Evolutionary conservation across 306 rosid genomes (phyloP).

Genomic region (Calophaca sinica): DNA sequence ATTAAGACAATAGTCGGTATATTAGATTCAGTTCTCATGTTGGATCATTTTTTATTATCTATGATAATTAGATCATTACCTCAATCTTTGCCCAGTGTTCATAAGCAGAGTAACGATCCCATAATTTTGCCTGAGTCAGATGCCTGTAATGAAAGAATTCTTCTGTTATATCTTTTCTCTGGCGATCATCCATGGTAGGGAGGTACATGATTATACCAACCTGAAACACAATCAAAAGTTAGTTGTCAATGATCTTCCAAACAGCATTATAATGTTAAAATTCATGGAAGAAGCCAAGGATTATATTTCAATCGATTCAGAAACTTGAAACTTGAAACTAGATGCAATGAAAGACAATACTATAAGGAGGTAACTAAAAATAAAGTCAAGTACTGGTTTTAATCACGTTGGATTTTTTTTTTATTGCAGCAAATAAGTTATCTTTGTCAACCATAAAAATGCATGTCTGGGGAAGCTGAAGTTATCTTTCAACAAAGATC

Average conservation of each 20-base stretch:
- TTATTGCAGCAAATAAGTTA: slow-evolving; percentile 12
- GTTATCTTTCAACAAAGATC: slow-evolving; percentile 21
- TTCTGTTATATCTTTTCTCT: slow-evolving; percentile 90
- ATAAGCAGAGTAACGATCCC: slow-evolving; percentile 83
- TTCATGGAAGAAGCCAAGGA: slow-evolving; percentile 6
- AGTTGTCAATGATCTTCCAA: slow-evolving; percentile 28
- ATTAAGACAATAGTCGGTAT: slow-evolving; percentile 18
- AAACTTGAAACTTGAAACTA: slow-evolving; percentile 33
- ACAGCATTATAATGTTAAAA: slow-evolving; percentile 10
- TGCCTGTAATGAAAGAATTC: slow-evolving; percentile 91
- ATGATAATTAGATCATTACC: slow-evolving; percentile 55
- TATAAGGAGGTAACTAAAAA: slow-evolving; percentile 16
- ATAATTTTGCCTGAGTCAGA: slow-evolving; percentile 64
- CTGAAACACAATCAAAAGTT: slow-evolving; percentile 58
- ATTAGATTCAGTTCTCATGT: slow-evolving; percentile 22
- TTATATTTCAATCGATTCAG: slow-evolving; percentile 18
- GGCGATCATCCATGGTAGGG: slow-evolving; percentile 86
- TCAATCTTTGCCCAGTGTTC: slow-evolving; percentile 99
- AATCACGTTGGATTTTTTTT: not conserved
- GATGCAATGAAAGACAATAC: slow-evolving; percentile 5
- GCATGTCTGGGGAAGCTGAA: slow-evolving; percentile 1
- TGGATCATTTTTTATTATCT: slow-evolving; percentile 24
- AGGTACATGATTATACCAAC: slow-evolving; percentile 99
- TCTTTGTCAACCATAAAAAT: slow-evolving; percentile 12
- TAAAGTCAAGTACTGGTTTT: slow-evolving; percentile 1